Evolutionary conservation across 495 filamentous ascomycete species (phyloP).

Genomic region (Penicillium canescens): DNA sequence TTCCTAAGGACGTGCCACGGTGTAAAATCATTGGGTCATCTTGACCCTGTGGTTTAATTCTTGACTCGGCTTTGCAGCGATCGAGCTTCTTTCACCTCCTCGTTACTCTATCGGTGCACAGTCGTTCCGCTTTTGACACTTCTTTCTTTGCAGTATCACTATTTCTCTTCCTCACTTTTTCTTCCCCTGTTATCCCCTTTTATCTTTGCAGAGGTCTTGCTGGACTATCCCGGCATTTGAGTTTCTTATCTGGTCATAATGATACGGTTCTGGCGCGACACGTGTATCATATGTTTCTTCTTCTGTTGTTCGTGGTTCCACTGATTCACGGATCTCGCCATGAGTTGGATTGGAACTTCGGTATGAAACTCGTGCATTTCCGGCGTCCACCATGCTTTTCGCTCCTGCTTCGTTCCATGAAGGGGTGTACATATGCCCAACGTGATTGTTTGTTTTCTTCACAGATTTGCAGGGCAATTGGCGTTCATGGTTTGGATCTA

Average conservation of each 20-base stretch:
- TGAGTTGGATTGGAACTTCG: conserved; percentile 11
- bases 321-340: conserved; percentile 8
- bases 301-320: conserved; percentile 10
- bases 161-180: conserved; percentile 6
- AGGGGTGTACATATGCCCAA: conserved; percentile 20
- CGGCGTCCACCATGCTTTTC: conserved; percentile 16
- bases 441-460: conserved; percentile 12
- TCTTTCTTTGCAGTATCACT: neutral
- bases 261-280: conserved; percentile 23
- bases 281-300: conserved; percentile 35
- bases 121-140: neutral
- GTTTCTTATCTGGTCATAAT: conserved; percentile 22
- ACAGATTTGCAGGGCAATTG: conserved; percentile 14
- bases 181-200: neutral
- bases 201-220: neutral
- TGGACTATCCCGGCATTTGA: neutral
- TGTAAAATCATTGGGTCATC: conserved; percentile 4
- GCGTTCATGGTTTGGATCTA: conserved; percentile 21
- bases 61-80: conserved; percentile 2
- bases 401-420: conserved; percentile 5
- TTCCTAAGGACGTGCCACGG: conserved; percentile 14
- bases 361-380: conserved; percentile 25
- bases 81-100: neutral
- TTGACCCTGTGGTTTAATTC: neutral
- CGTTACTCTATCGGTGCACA: neutral